Base-by-base conservation (phyloP, 2,329 filamentous ascomycete species). In the Aspergillus niger region DNA sequence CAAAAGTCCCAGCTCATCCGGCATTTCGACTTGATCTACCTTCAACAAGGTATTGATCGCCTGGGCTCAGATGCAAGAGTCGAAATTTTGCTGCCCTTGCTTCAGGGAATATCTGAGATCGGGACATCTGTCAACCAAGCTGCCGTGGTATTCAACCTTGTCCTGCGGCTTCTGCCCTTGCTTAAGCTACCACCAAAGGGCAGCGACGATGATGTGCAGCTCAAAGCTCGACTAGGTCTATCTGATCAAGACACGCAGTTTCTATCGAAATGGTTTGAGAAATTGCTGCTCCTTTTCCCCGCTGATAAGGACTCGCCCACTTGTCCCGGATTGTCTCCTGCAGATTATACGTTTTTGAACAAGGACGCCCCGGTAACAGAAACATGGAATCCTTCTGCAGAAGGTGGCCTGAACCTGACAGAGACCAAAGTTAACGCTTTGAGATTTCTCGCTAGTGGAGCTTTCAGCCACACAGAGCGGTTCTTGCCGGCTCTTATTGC, bases 1-100 rank as follows among this genome's bases (percentile, higher is more conserved):
- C 86, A 86, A 39, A 82, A 87, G 41, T 89, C 88, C 11, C 81
- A 88, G 1, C 82, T 97, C 39, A 86, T 99, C 65, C 89, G 91
- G 64, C 91, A 96, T 72, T 90, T 97, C 68, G 93, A 98, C 76
- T 80, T 98, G 43, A 83, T 90, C 17, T 97, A 96, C 72, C 90
- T 97, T 39, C 91, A 96, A 70, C 91, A 96, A 72, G 95, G 94
- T 41, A 81, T 91, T 48, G 83, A 83, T 55, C 82, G 88, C 53
- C 75, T 91, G 20, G 80, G 83, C 2, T 74, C 82, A 10, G 74
- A 78, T 56, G 89, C 94, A 44, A 86, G 91, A 67, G 83, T 89
- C 38, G 86, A 88, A 10, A 79, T 97, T 4, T 76, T 97, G n/a
- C 88, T 91, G 1, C 82, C 86, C 2, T 77, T 92, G 8, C 78